Percentiles rank a stretch among this genome's conserved stretches.
Conservation (phyloP, 1,139 yeast species). For the Hyphopichia pseudoburtonii region DNA sequence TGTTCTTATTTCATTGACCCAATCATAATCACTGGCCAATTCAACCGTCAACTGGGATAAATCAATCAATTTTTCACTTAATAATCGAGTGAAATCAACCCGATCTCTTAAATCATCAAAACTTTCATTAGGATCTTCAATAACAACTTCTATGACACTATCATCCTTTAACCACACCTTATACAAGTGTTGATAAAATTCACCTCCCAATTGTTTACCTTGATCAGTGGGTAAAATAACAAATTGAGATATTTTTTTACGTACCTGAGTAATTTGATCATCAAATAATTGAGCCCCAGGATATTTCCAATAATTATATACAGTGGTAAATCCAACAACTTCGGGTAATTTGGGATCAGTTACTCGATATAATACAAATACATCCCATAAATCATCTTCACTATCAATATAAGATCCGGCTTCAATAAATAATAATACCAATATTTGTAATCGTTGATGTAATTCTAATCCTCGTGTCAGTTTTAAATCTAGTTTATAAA, state of each 20-base stretch:
- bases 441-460: conserved; percentile 71
- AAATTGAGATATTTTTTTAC: conserved; percentile 87
- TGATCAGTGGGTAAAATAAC: conserved; percentile 81
- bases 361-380: conserved; percentile 51
- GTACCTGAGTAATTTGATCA: conserved; percentile 34
- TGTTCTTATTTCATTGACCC: conserved; percentile 42
- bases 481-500: conserved; percentile 41
- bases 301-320: conserved; percentile 82
- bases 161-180: conserved; percentile 55
- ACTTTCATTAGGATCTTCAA: conserved; percentile 93
- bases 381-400: conserved; percentile 72
- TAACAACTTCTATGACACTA: conserved; percentile 70
- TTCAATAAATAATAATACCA: conserved; percentile 83
- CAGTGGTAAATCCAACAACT: conserved; percentile 79
- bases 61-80: conserved; percentile 14
- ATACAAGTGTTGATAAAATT: conserved; percentile 57
- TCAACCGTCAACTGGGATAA: conserved; percentile 21
- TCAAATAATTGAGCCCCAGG: conserved; percentile 62
- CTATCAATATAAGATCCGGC: conserved; percentile 90
- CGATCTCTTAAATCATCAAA: conserved; percentile 91
- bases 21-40: conserved; percentile 28
- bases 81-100: conserved; percentile 64
- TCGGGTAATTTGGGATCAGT: conserved; percentile 35
- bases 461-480: conserved; percentile 48
- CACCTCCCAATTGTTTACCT: conserved; percentile 66